A percentile compares a stretch with the other conserved stretches of the same genome.
These are phyloP conservation scores for Antrodiella citrinella DNA, from an alignment of 768 basidiomycete genomes.

Conservation along the genomic window DNA sequence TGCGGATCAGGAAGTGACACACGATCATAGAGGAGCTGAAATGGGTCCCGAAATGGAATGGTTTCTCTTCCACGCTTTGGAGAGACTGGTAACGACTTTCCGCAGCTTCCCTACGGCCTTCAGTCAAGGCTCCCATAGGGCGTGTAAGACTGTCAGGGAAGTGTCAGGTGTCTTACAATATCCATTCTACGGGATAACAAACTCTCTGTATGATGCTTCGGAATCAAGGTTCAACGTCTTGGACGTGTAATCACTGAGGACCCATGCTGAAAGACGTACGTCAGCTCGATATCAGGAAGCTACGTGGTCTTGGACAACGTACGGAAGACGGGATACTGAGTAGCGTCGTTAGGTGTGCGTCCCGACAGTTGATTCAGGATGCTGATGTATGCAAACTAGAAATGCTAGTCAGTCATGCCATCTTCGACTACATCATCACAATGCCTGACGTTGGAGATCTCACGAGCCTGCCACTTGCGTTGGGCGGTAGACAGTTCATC, in stretches of 20 bases:
- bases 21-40: slow-evolving; percentile 97
- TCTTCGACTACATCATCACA: background rate
- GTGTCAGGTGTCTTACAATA: no score
- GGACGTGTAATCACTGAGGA: slow-evolving; percentile 79
- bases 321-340: slow-evolving; percentile 92
- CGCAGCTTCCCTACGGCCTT: slow-evolving; percentile 68
- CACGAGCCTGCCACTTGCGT: slow-evolving; percentile 79
- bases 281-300: background rate
- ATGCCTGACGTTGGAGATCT: slow-evolving; percentile 89
- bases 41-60: slow-evolving; percentile 92
- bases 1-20: slow-evolving; percentile 85
- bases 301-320: slow-evolving; percentile 17
- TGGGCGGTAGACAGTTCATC: slow-evolving; percentile 69
- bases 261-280: slow-evolving; percentile 75
- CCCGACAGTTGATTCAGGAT: slow-evolving; percentile 90
- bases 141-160: slow-evolving; percentile 62
- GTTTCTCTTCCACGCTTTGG: slow-evolving; percentile 72
- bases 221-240: slow-evolving; percentile 54
- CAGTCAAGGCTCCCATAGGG: slow-evolving; percentile 88
- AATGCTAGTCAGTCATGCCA: no score
- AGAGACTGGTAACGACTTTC: slow-evolving; percentile 66
- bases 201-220: slow-evolving; percentile 68
- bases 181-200: slow-evolving; percentile 21
- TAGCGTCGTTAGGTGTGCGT: slow-evolving; percentile 89
- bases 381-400: slow-evolving; percentile 83